Evolutionary conservation across 1,284 basidiomycete genomes (phyloP).

Genomic region (Wolfiporia cocos): DNA sequence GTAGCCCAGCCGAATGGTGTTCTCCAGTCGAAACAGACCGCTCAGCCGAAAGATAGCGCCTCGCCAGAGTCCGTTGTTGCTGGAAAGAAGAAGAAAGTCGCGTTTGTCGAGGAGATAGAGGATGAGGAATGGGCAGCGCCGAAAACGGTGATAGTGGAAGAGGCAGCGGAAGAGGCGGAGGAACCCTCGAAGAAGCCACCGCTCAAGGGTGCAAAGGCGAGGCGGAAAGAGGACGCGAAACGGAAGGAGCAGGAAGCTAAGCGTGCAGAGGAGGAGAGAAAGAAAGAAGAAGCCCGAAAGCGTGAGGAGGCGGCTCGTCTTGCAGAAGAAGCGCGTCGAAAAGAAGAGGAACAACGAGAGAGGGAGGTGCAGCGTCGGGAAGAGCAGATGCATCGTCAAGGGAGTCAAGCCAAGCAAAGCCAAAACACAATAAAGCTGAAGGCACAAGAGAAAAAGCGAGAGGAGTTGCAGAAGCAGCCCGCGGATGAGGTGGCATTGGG

Average conservation of each 20-base stretch:
- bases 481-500: background rate
- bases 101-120: too few species aligned
- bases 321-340: background rate
- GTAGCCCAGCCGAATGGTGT: too few species aligned
- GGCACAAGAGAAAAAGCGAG: slow-evolving; percentile 1
- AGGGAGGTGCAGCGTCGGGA: too few species aligned
- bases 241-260: slow-evolving; percentile 3
- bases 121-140: background rate
- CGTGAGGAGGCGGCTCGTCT: background rate
- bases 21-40: too few species aligned
- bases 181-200: background rate
- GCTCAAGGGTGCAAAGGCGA: background rate
- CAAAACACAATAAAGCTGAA: background rate
- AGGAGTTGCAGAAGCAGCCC: background rate
- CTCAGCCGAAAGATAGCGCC: too few species aligned
- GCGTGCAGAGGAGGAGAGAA: background rate
- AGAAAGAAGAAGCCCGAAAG: slow-evolving; percentile 2
- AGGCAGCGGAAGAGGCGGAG: slow-evolving; percentile 3
- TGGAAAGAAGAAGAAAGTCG: too few species aligned
- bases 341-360: background rate
- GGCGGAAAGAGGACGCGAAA: background rate
- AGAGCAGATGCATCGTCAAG: background rate
- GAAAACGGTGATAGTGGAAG: background rate
- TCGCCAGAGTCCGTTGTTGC: too few species aligned
- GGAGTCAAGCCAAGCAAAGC: background rate